Evolutionary conservation across 495 filamentous ascomycete species (phyloP).

Genomic region (Annulohypoxylon moriforme): DNA sequence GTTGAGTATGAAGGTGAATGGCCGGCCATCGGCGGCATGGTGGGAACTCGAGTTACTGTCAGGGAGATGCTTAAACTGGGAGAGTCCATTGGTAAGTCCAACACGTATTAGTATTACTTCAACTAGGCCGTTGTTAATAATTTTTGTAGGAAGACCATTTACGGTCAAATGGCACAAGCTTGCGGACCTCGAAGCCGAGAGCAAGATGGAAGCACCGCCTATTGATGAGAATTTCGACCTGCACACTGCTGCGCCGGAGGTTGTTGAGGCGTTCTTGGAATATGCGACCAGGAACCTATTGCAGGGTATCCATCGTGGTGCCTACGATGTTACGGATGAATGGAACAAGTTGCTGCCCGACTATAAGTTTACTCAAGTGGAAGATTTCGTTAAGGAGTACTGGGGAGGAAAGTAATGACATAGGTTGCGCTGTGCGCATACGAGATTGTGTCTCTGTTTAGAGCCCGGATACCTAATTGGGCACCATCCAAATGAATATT

Average conservation of each 20-base stretch:
- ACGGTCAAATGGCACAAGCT: slow-evolving; percentile 54
- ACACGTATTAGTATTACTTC: not conserved
- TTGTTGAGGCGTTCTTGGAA: slow-evolving; percentile 46
- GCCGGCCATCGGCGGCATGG: slow-evolving; percentile 64
- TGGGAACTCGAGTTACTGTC: slow-evolving; percentile 55
- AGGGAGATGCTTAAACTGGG: slow-evolving; percentile 56
- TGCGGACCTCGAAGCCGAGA: slow-evolving; percentile 56
- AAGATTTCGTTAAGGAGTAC: slow-evolving; percentile 57
- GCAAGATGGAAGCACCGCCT: slow-evolving; percentile 52
- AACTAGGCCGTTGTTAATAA: not conserved
- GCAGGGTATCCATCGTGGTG: slow-evolving; percentile 50
- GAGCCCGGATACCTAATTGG: too few relatives aligned
- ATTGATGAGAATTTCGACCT: slow-evolving; percentile 54
- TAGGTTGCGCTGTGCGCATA: not conserved
- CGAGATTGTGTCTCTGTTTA: not conserved
- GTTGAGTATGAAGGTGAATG: slow-evolving; percentile 66
- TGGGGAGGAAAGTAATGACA: slow-evolving; percentile 55
- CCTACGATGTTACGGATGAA: slow-evolving; percentile 58
- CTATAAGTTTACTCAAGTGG: slow-evolving; percentile 58
- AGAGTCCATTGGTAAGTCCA: slow-evolving; percentile 60
- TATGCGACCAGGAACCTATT: slow-evolving; percentile 49
- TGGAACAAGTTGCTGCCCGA: slow-evolving; percentile 65
- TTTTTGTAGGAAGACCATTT: slow-evolving; percentile 50
- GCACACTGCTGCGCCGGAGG: slow-evolving; percentile 54
- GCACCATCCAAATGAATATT: too few relatives aligned